A percentile compares a stretch with the other conserved stretches of the same genome.
Evolutionary conservation across 352 stramenopile genomes (phyloP).

Genomic region (Saprolegnia parasitica): DNA sequence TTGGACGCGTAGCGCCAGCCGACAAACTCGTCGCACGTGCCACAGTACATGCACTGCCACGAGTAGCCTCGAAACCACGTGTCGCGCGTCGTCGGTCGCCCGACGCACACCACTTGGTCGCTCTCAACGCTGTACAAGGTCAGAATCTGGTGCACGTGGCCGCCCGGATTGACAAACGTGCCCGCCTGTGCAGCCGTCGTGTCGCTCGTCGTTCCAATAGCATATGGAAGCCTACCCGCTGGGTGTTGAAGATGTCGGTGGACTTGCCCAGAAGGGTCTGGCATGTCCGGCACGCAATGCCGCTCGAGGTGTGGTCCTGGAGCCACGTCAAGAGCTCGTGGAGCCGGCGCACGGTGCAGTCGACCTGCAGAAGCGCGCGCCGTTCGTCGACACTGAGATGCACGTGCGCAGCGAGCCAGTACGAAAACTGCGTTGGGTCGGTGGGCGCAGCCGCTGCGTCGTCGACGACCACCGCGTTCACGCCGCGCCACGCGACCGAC

Average conservation of each 20-base stretch:
- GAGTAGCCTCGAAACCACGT: constrained; percentile 77
- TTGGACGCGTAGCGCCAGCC: constrained; percentile 51
- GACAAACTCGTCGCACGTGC: constrained; percentile 58
- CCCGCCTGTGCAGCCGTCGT: no score
- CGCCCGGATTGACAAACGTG: constrained; percentile 78
- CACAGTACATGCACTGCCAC: constrained; percentile 77
- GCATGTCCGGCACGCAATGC: constrained; percentile 48
- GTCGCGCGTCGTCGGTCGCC: constrained; percentile 48
- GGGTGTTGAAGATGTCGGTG: constrained; percentile 63
- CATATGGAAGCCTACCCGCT: no score
- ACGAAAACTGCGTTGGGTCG: constrained; percentile 68
- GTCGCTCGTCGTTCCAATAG: no score
- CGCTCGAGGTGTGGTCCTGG: constrained; percentile 6
- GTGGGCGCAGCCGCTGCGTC: constrained; percentile 34
- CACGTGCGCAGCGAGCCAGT: constrained; percentile 73
- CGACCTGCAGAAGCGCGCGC: constrained; percentile 1
- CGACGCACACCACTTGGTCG: constrained; percentile 44
- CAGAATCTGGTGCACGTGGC: constrained; percentile 75
- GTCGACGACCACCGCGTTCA: constrained; percentile 29
- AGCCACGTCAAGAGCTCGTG: constrained; percentile 17
- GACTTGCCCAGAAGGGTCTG: constrained; percentile 57
- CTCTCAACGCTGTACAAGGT: constrained; percentile 53
- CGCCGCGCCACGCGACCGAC: constrained; percentile 61
- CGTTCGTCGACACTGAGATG: constrained; percentile 54
- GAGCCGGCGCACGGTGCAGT: constrained; percentile 3